Base-by-base conservation (phyloP, 495 filamentous ascomycete species). In the Penicillium cinerascens region DNA sequence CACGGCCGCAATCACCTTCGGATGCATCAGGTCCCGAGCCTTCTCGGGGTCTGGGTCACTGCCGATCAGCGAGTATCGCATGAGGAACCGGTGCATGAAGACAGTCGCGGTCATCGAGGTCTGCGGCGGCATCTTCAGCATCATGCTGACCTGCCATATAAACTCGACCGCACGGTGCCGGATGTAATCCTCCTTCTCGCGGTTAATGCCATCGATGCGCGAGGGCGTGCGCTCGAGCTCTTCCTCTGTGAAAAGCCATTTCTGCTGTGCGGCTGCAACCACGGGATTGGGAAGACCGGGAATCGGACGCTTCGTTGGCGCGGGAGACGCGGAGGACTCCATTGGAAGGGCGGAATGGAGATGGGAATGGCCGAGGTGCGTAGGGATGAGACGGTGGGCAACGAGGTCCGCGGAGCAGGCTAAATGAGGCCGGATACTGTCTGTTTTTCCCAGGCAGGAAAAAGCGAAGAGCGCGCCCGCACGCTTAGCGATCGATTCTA, bases 81-180 rank as follows among this genome's bases (percentile, higher is more conserved):
- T 96, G 59, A 88, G 91, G 69, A 95, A 97, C 8, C 93, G 84
- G 63, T 99, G 91, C 62, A 99, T 86, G 70, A 93, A 96, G 15
- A 95, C 85, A 21, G 87, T 85, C n/a, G 93, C 93, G 1, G 93
- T 93, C 60, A 86, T 87, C 27, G 97, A 77, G 4, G 93, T 97
- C 39, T 92, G 80, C 65, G 96, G 91, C 16, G 93, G 92, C 38
- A 99, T 78, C 64, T 92, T 92, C 35, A 97, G 81, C 75, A 95
- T 82, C 49, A 97, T 89, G 53, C 92, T 93, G 44, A 91, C 90
- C 68, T 96, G 91, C 55, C 87, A 82, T 60, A 98, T 96, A 76
- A 98, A 98, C 67, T 96, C 93, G 54, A 95, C 86, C 39, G 92
- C 92, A 66, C 97, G 97, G 50, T 85, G 83, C 46, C 93, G 85